Evolutionary conservation across 1,284 basidiomycete genomes (phyloP).

Genomic region (Waitea zeae): DNA sequence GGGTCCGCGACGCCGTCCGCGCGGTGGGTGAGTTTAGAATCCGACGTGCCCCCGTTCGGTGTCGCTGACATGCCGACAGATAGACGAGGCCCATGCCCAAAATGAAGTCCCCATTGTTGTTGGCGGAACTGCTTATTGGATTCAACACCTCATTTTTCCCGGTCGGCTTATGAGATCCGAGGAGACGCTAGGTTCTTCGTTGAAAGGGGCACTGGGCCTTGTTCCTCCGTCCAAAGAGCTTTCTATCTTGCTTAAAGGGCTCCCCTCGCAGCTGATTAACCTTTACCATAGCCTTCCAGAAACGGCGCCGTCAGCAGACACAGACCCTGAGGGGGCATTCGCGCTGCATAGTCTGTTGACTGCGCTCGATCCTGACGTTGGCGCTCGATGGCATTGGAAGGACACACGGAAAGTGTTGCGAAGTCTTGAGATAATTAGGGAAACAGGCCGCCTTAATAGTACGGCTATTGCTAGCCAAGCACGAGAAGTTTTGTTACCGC

Average conservation of each 20-base stretch:
- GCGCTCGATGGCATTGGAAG: constrained; percentile 86
- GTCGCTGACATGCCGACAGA: constrained; percentile 24
- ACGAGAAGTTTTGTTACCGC: constrained; percentile 12
- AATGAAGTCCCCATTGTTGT: constrained; percentile 74
- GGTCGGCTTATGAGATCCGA: constrained; percentile 33
- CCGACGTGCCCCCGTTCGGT: not conserved
- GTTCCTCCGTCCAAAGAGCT: constrained; percentile 17
- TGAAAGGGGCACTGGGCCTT: not conserved
- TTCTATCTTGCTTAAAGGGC: constrained; percentile 17
- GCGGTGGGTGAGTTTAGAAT: constrained; percentile 27
- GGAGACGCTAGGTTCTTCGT: not conserved
- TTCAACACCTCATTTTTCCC: constrained; percentile 83
- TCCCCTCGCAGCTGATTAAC: constrained; percentile 27
- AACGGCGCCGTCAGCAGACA: constrained; percentile 28
- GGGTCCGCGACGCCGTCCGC: constrained; percentile 62
- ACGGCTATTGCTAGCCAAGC: constrained; percentile 53
- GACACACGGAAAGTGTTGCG: constrained; percentile 85
- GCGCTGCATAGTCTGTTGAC: constrained; percentile 52
- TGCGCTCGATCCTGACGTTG: constrained; percentile 60
- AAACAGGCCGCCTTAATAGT: constrained; percentile 50
- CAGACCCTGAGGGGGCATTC: constrained; percentile 35
- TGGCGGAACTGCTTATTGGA: constrained; percentile 95
- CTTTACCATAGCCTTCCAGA: constrained; percentile 38
- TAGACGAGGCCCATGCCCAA: constrained; percentile 44
- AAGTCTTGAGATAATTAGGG: constrained; percentile 66